phyloP scores from a whole-genome alignment of 768 basidiomycete species.

The Pleurotus sapidus region DNA sequence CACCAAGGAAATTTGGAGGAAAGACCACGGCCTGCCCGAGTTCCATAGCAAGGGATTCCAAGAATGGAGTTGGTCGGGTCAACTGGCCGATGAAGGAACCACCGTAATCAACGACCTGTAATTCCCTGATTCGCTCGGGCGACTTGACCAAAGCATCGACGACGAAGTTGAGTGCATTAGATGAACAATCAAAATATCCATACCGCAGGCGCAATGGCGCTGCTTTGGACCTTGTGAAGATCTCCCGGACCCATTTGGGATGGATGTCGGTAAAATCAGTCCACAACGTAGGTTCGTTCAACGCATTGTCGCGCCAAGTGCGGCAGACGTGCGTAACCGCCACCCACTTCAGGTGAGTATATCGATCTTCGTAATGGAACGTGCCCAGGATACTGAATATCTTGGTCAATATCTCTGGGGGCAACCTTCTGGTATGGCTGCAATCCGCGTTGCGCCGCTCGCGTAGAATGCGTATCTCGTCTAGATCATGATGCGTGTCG shows the following conservation, averaged over 20 bases:
- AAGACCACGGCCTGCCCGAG: neutral
- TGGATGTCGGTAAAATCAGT: neutral
- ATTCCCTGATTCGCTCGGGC: neutral
- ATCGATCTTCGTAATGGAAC: neutral
- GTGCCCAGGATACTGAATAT: neutral
- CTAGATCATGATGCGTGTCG: neutral
- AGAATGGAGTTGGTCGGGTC: neutral
- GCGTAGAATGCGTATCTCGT: neutral
- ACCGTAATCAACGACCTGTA: neutral
- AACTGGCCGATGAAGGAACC: neutral
- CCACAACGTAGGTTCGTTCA: neutral
- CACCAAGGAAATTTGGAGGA: neutral
- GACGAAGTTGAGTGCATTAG: no score
- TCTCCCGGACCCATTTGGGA: neutral
- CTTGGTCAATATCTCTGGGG: neutral
- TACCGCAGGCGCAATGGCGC: neutral
- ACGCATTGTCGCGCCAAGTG: neutral
- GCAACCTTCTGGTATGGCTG: neutral
- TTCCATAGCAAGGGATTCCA: neutral
- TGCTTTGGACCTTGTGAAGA: neutral
- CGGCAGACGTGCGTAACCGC: neutral
- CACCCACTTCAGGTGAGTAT: neutral
- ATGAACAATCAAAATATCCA: neutral
- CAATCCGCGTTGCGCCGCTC: neutral
- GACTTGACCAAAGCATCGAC: neutral